Evolutionary conservation across 495 filamentous ascomycete species (phyloP), one percentile per base, ranked within the genome.

Genomic region (Xylaria curta): DNA sequence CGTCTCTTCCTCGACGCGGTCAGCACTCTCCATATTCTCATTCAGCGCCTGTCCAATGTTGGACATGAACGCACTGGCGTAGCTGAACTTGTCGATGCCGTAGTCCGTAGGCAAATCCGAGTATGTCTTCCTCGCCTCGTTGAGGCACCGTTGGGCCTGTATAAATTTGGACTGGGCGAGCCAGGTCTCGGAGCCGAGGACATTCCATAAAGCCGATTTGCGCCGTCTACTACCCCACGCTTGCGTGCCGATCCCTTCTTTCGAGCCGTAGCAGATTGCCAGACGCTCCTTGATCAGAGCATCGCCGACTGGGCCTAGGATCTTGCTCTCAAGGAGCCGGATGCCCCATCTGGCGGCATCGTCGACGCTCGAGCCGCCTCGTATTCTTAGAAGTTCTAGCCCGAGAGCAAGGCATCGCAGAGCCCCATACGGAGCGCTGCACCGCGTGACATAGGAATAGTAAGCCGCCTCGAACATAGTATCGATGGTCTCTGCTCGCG

Each of bases 371-470:
- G 91, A 89, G 21, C 92, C 90, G 21, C 93, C 94, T 4, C 95
- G 87, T 12, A 93, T 83, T 42, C 90, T 89, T 0, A 98, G 86
- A 5, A 99, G 89, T 75, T 98, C 97, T 21, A 95, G 83, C 1
- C 91, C 90, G 7, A 97, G 76, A 2, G 90, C 81, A 7, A 97
- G 86, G 76, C 90, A 93, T 33, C 97, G 93, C 3, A 95, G 84
- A 0, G 93, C 91, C 49, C 89, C 90, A 74, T 92, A 93, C 2
- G 91, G 85, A 21, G 91, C 88, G 7, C 86, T 88, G 75, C 93
- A 97, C 51, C 96, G 89, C 24, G 92, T 94, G 58, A 95, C 88
- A 76, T 98, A 99, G 6, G 93, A 97, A 81, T 98, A 98, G 58
- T 88, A 91, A 0, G 96, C 92, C 10, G 91, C 90, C 69, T 98